Evolutionary conservation across 2,329 filamentous ascomycete genomes (phyloP).

Genomic region (Immersiporthe knoxdaviesiana): DNA sequence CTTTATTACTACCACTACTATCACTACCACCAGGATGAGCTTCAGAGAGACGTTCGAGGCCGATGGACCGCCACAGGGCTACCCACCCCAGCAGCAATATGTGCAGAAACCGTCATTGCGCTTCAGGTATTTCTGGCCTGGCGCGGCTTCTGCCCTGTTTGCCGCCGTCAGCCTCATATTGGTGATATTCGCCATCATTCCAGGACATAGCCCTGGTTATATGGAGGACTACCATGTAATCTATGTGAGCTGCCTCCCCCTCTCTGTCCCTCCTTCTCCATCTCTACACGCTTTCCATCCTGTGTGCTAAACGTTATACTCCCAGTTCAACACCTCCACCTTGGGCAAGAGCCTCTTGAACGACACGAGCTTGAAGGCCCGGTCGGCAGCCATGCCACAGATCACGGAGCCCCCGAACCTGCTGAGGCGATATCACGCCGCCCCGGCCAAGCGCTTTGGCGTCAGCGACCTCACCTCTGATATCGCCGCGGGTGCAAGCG

Average conservation of each 20-base stretch:
- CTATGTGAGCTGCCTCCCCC: conserved; percentile 36
- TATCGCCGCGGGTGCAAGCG: conserved; percentile 24
- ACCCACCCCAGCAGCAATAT: not conserved
- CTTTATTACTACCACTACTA: not conserved
- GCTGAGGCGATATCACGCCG: conserved; percentile 32
- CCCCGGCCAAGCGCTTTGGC: conserved; percentile 32
- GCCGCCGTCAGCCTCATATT: conserved; percentile 43
- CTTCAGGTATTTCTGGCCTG: conserved; percentile 11
- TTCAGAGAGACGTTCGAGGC: not conserved
- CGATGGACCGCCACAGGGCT: not conserved
- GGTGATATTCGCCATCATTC: conserved; percentile 42
- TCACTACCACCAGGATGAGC: not conserved
- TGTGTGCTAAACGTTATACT: conserved; percentile 5
- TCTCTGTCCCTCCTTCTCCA: not conserved
- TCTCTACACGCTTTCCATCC: conserved; percentile 7
- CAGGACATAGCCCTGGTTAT: conserved; percentile 42
- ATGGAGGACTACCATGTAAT: conserved; percentile 46
- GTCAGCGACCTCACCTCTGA: conserved; percentile 32
- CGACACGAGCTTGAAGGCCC: conserved; percentile 25
- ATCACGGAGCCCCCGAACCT: conserved; percentile 34
- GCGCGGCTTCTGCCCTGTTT: conserved; percentile 38
- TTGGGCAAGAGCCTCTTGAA: conserved; percentile 45
- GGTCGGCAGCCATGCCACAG: conserved; percentile 11
- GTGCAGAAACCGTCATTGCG: conserved; percentile 1
- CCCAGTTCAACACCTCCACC: conserved; percentile 46